Evolutionary conservation across 305 asterid species (phyloP).

Genomic region (Nicotiana rustica): DNA sequence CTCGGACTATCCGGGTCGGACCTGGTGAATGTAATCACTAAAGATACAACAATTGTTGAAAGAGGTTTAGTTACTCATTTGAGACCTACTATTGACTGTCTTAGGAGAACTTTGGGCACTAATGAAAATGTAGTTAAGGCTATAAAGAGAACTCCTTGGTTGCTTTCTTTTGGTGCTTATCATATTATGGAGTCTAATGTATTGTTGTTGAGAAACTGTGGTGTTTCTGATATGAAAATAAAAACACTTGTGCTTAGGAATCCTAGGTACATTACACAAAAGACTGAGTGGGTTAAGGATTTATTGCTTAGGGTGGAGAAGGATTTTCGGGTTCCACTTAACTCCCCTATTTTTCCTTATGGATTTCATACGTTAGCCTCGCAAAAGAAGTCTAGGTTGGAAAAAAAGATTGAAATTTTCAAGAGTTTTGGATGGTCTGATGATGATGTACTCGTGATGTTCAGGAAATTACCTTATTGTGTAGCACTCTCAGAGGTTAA

Average conservation of each 20-base stretch:
- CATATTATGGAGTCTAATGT: background rate
- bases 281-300: conserved; percentile 24
- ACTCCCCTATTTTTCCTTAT: conserved; percentile 27
- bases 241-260: background rate
- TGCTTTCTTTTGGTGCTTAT: background rate
- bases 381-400: conserved; percentile 5
- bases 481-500: conserved; percentile 34
- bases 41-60: background rate
- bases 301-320: conserved; percentile 30
- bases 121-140: conserved; percentile 28
- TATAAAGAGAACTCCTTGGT: background rate
- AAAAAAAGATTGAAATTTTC: conserved; percentile 33
- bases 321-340: conserved; percentile 29
- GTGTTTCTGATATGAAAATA: conserved; percentile 21
- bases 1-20: no score
- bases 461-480: conserved; percentile 29
- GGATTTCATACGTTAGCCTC: conserved; percentile 26
- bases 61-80: conserved; percentile 27
- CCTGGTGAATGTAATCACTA: background rate
- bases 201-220: conserved; percentile 6
- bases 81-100: conserved; percentile 11
- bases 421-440: conserved; percentile 39
- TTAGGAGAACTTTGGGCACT: conserved; percentile 30
- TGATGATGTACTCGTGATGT: background rate
- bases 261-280: conserved; percentile 30